phyloP scores from a whole-genome alignment of 352 stramenopile species.

The Pythium rhizo-oryzae region DNA sequence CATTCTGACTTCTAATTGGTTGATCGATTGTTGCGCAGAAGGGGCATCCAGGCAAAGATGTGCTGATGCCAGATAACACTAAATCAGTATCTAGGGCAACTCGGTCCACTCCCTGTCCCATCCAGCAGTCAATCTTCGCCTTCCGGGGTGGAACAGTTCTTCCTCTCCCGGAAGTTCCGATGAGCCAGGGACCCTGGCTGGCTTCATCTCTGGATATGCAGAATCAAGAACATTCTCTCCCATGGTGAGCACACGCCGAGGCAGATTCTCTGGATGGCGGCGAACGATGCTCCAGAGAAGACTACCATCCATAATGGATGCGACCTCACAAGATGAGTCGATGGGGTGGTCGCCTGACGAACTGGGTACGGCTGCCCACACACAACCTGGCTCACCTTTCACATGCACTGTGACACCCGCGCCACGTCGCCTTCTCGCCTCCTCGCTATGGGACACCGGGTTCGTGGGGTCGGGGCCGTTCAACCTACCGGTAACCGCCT shows the following conservation, averaged over 20 bases:
- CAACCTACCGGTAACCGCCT: background rate
- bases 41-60: background rate
- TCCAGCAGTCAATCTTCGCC: no score
- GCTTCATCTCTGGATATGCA: background rate
- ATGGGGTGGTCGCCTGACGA: background rate
- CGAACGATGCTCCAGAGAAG: no score
- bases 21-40: background rate
- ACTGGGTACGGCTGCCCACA: background rate
- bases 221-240: background rate
- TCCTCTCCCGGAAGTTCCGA: no score
- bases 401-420: background rate
- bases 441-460: background rate
- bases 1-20: background rate
- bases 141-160: no score
- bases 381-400: background rate
- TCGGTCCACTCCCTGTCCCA: background rate
- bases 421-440: background rate
- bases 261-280: no score
- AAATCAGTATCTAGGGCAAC: background rate
- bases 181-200: background rate
- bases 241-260: background rate
- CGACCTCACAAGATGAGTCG: background rate
- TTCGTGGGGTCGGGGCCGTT: background rate
- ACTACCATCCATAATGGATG: no score
- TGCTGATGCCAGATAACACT: background rate